Evolutionary conservation across 2,329 filamentous ascomycete genomes (phyloP).

Genomic region (Nemania serpens): DNA sequence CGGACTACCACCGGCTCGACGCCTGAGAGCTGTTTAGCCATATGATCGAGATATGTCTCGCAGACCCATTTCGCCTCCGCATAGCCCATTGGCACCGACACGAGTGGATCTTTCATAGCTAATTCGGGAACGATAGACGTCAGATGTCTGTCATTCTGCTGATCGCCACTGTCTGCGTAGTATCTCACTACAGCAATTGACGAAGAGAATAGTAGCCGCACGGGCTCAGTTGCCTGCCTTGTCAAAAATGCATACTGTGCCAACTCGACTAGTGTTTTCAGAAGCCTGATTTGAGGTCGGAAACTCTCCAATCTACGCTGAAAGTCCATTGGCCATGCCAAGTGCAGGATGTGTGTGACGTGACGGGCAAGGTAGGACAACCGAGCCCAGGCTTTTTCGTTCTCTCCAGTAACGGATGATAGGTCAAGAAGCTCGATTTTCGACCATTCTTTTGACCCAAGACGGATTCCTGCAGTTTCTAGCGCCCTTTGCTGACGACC

Average conservation of each 20-base stretch:
- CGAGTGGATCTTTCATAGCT: conserved; percentile 40
- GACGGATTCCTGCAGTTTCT: conserved; percentile 16
- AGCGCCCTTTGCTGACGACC: conserved; percentile 11
- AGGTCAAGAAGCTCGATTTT: conserved; percentile 13
- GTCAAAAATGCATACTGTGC: not conserved
- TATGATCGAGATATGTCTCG: conserved; percentile 49
- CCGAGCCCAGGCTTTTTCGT: not conserved
- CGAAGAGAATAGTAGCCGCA: conserved; percentile 39
- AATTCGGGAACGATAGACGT: conserved; percentile 43
- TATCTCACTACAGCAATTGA: conserved; percentile 40
- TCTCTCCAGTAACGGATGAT: not conserved
- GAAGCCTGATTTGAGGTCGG: conserved; percentile 13
- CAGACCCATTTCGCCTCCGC: conserved; percentile 53
- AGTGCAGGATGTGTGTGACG: conserved; percentile 31
- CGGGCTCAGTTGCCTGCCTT: not conserved
- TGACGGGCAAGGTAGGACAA: not conserved
- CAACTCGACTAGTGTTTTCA: conserved; percentile 13
- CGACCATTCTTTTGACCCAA: conserved; percentile 12
- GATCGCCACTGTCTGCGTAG: not conserved
- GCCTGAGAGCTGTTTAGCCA: conserved; percentile 35
- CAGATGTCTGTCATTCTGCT: not conserved
- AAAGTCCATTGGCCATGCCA: conserved; percentile 28
- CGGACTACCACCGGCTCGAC: conserved; percentile 47
- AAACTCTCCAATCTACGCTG: conserved; percentile 18
- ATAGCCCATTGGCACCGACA: conserved; percentile 47